A percentile compares a stretch with the other conserved stretches of the same genome.
These are phyloP conservation scores for Wickerhamiella parazyma DNA, from an alignment of 805 yeast genomes.

Conservation along the genomic window DNA sequence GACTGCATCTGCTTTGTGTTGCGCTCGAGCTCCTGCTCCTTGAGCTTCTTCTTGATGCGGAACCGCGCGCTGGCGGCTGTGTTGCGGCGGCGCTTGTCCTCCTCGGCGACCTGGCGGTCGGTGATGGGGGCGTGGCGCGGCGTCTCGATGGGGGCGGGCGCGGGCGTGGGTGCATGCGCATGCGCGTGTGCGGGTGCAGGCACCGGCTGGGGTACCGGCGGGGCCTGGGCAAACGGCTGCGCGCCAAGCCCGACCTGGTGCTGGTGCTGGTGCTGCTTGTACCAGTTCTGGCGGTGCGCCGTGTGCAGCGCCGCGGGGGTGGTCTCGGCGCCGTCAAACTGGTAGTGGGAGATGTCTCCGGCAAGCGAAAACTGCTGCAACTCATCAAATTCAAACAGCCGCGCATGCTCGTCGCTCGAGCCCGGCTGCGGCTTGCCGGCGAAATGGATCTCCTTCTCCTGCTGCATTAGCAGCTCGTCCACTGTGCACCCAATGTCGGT, in stretches of 20 bases:
- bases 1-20: slow-evolving; percentile 61
- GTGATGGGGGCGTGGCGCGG: background rate
- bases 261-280: slow-evolving; percentile 1
- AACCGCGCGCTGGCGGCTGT: slow-evolving; percentile 93
- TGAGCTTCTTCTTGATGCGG: slow-evolving; percentile 78
- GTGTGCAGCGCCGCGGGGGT: slow-evolving; percentile 8
- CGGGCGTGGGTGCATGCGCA: too few relatives aligned
- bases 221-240: background rate
- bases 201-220: background rate
- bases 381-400: slow-evolving; percentile 19
- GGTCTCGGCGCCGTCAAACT: slow-evolving; percentile 6
- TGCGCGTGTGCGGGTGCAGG: background rate
- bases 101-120: slow-evolving; percentile 27
- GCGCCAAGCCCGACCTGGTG: slow-evolving; percentile 1
- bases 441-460: slow-evolving; percentile 27
- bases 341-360: slow-evolving; percentile 21
- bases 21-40: slow-evolving; percentile 83
- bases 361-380: slow-evolving; percentile 26
- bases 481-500: slow-evolving; percentile 31
- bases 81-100: slow-evolving; percentile 71
- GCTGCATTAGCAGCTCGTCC: slow-evolving; percentile 30
- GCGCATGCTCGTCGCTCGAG: background rate
- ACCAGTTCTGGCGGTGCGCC: slow-evolving; percentile 7
- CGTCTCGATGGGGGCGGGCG: background rate
- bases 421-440: slow-evolving; percentile 16